phyloP scores from a whole-genome alignment of 2,329 filamentous ascomycete species.

The Neocucurbitaria cava region DNA sequence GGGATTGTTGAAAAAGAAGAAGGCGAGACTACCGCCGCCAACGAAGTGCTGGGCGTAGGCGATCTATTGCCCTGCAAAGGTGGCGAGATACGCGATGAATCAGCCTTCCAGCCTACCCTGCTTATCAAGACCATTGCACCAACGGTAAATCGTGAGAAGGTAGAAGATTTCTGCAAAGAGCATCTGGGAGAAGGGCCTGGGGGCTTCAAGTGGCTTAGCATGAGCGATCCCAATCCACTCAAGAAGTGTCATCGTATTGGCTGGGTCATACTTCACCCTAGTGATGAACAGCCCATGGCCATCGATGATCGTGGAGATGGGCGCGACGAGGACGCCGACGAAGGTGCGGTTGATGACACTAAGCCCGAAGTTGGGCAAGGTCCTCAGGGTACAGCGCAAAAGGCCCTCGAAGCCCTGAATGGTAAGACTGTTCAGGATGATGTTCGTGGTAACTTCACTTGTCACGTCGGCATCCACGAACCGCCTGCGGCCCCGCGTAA shows the following conservation, averaged over 20 bases:
- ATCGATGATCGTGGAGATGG: constrained; percentile 75
- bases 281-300: constrained; percentile 66
- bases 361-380: constrained; percentile 53
- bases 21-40: constrained; percentile 88
- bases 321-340: constrained; percentile 70
- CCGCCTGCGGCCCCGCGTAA: constrained; percentile 85
- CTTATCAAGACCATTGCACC: constrained; percentile 98
- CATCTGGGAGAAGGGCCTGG: constrained; percentile 89
- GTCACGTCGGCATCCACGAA: constrained; percentile 94
- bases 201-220: constrained; percentile 92
- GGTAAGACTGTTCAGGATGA: constrained; percentile 97
- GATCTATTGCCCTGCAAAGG: constrained; percentile 85
- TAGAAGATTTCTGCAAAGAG: constrained; percentile 94
- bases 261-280: constrained; percentile 94
- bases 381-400: constrained; percentile 71
- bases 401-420: constrained; percentile 91
- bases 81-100: constrained; percentile 88
- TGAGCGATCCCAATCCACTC: constrained; percentile 95
- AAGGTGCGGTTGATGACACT: constrained; percentile 61
- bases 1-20: constrained; percentile 92
- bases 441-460: constrained; percentile 92
- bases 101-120: constrained; percentile 85
- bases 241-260: constrained; percentile 98
- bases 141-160: constrained; percentile 89
- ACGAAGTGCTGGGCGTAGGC: constrained; percentile 90